Base-by-base conservation (phyloP, 2,329 filamentous ascomycete species). In the Botrytis aclada region DNA sequence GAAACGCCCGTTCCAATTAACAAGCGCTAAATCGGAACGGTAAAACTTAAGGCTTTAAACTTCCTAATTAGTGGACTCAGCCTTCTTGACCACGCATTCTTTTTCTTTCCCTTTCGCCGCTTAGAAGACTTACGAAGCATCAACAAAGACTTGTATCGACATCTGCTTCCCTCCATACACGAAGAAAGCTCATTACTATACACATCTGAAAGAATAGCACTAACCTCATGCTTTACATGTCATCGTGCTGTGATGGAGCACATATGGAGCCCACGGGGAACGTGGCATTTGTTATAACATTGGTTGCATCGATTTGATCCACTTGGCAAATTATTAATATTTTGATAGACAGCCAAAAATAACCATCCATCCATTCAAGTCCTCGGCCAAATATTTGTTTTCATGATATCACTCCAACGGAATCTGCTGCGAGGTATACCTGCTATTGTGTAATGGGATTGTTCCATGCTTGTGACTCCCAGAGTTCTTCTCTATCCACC, bases 1-100 rank as follows among this genome's bases (percentile, higher is more conserved):
- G 47, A 69, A 69, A 69, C 34, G 65, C 65, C 65, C 65, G 65
- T 51, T 51, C 65, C 47, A 41, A 69, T 69, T 20, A 43, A 56
- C 65, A 32, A 41, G 65, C 65, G 65, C 65, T 69, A 69, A 41
- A 56, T 69, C 65, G 47, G 47, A 69, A 69, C 65, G 47, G 65
- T 22, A 41, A 56, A 67, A 29, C 25, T 34, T 25, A 54, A 67
- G 29, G 25, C 32, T 39, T 39, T 67, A 67, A 54, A 65, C 25
- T 65, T 37, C 63, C 32, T 37, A 51, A n/a, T 66, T 41, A 39
- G 45, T 67, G 45, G 34, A 67, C 64, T 67, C 64, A 67, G 64
- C 64, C 64, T 67, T 67, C 64, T 29, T 67, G 45, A 47, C 47
- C 62, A 67, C 64, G 64, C 64, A 67, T 67, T 29, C 16, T 34